Evolutionary conservation across 2,329 filamentous ascomycete genomes (phyloP).

Genomic region (Botrytis squamosa): DNA sequence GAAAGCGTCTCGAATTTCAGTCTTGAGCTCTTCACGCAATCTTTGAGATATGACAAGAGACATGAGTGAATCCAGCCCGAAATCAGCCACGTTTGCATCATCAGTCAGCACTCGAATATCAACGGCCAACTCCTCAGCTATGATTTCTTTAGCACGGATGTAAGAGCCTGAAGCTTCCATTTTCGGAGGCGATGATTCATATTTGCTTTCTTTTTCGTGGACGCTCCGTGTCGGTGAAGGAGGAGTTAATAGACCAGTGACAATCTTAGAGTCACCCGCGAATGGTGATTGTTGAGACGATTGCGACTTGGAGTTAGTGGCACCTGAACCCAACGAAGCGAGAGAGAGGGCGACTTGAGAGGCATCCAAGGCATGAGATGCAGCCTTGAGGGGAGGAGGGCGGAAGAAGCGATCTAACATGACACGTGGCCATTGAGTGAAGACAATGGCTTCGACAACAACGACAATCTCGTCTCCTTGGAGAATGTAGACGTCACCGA

Average conservation of each 20-base stretch:
- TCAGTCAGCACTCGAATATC: constrained; percentile 48
- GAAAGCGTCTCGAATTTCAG: constrained; percentile 45
- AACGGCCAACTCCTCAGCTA: constrained; percentile 44
- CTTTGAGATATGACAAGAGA: constrained; percentile 41
- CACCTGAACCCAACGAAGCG: neutral
- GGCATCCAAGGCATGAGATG: neutral
- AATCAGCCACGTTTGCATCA: constrained; percentile 45
- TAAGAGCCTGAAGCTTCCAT: neutral
- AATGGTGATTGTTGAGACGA: neutral
- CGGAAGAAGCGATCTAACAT: neutral
- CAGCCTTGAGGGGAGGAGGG: neutral
- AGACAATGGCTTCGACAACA: constrained; percentile 35
- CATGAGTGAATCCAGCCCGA: constrained; percentile 1
- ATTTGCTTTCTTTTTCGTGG: neutral
- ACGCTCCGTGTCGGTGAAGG: neutral
- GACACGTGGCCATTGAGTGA: neutral
- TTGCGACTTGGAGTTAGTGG: neutral
- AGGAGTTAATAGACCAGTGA: neutral
- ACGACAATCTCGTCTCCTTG: constrained; percentile 39
- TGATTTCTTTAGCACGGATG: neutral
- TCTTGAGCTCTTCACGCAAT: constrained; percentile 53
- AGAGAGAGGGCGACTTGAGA: neutral
- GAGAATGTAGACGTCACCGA: constrained; percentile 42
- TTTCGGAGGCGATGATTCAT: neutral
- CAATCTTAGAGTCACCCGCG: neutral